These are phyloP conservation scores for Fusarium domesticum DNA, from an alignment of 2,329 filamentous ascomycete genomes.

Conservation along the genomic window DNA sequence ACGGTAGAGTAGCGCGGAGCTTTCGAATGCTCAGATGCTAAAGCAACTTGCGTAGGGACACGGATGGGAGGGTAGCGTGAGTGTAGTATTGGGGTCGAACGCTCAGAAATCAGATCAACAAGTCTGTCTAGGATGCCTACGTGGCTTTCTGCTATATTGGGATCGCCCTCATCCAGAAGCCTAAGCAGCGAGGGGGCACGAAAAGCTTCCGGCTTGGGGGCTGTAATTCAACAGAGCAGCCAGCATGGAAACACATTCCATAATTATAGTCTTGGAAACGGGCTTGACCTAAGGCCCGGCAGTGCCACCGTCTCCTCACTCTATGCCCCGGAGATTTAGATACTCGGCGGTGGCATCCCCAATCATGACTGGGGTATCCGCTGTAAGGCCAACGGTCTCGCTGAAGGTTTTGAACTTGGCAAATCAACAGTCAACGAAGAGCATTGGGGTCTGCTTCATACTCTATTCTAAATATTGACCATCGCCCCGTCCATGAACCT, in stretches of 20 bases:
- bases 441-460: constrained; percentile 40
- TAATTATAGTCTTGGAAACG: constrained; percentile 41
- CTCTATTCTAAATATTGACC: constrained; percentile 35
- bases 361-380: constrained; percentile 26
- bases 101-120: constrained; percentile 54
- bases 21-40: constrained; percentile 33
- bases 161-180: constrained; percentile 47
- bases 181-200: constrained; percentile 49
- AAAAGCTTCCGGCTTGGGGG: constrained; percentile 48
- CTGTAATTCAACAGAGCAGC: constrained; percentile 46
- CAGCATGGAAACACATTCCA: constrained; percentile 45
- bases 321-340: constrained; percentile 45
- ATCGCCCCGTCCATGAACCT: constrained; percentile 18
- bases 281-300: constrained; percentile 35
- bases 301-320: constrained; percentile 49
- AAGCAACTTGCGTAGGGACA: constrained; percentile 49
- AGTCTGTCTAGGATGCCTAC: constrained; percentile 42
- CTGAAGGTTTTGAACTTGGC: constrained; percentile 53
- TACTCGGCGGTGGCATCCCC: constrained; percentile 39
- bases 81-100: constrained; percentile 39
- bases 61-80: constrained; percentile 38
- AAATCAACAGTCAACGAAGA: constrained; percentile 40
- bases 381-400: constrained; percentile 41
- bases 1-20: constrained; percentile 48
- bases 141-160: constrained; percentile 34